Conservation (phyloP, 352 stramenopile species). For the Phytopythium mirpurense region DNA sequence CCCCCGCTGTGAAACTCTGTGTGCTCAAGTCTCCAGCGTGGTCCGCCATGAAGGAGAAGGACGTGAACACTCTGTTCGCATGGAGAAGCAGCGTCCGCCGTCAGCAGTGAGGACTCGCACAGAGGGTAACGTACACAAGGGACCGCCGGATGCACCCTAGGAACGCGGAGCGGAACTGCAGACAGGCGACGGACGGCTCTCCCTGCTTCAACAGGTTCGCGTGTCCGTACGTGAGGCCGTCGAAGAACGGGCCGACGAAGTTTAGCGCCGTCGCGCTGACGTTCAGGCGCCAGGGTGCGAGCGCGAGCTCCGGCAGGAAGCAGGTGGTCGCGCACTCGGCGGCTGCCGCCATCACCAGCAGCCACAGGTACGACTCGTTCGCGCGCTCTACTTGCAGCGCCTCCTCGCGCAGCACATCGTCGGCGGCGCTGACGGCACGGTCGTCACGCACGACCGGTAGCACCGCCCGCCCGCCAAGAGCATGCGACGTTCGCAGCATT, state of each 20-base stretch:
- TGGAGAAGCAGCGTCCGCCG: constrained; percentile 6
- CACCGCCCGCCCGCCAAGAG: neutral
- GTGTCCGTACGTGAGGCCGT: constrained; percentile 62
- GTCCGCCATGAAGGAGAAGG: constrained; percentile 86
- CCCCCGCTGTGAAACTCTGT: constrained; percentile 26
- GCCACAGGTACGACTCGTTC: constrained; percentile 61
- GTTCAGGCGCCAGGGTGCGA: constrained; percentile 40
- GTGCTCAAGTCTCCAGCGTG: constrained; percentile 72
- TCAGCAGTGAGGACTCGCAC: neutral
- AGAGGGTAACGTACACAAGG: too few species aligned
- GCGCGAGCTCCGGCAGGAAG: constrained; percentile 50
- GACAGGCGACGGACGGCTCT: constrained; percentile 30
- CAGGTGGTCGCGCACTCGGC: constrained; percentile 81
- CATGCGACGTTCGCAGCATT: constrained; percentile 2
- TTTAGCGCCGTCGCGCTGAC: constrained; percentile 70
- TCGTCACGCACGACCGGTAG: constrained; percentile 8
- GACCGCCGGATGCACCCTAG: constrained; percentile 65
- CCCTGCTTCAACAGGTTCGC: constrained; percentile 31
- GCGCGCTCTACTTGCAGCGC: constrained; percentile 26
- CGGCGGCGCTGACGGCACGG: constrained; percentile 1
- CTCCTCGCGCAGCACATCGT: constrained; percentile 10
- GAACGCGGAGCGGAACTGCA: constrained; percentile 72
- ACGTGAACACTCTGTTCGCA: constrained; percentile 69
- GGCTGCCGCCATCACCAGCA: constrained; percentile 56
- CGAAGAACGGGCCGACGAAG: constrained; percentile 66